Evolutionary conservation across 2,329 filamentous ascomycete genomes (phyloP).

Genomic region (Aaosphaeria pasadenensis): DNA sequence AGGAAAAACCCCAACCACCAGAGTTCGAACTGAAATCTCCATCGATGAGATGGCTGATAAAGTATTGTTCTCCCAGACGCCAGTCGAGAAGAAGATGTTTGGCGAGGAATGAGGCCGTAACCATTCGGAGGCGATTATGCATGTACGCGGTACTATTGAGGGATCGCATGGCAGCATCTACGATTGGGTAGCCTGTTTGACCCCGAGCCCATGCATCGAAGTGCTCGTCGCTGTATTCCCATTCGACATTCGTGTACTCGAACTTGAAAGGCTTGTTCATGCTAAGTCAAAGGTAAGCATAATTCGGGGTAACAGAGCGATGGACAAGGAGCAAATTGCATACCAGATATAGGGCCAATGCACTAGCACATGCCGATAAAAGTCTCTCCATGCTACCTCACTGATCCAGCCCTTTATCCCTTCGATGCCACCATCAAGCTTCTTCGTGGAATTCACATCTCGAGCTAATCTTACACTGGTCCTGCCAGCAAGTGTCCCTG

Average conservation of each 20-base stretch:
- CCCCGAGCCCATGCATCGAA: conserved; percentile 66
- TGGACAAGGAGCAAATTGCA: conserved; percentile 17
- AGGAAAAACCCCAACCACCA: conserved; percentile 65
- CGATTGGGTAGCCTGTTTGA: conserved; percentile 45
- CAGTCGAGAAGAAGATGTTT: conserved; percentile 52
- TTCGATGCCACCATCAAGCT: conserved; percentile 51
- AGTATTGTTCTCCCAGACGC: conserved; percentile 50
- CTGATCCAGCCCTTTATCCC: conserved; percentile 47
- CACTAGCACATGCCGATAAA: conserved; percentile 64
- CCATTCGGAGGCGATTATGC: conserved; percentile 54
- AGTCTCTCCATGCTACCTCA: conserved; percentile 53
- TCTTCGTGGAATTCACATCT: conserved; percentile 41
- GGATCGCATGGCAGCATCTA: conserved; percentile 53
- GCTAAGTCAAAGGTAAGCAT: conserved; percentile 23
- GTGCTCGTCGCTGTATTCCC: conserved; percentile 57
- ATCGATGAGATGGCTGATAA: conserved; percentile 48
- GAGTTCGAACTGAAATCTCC: conserved; percentile 52
- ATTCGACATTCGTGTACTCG: conserved; percentile 76
- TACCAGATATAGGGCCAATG: conserved; percentile 82
- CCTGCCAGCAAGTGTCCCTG: conserved; percentile 46
- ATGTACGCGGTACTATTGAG: conserved; percentile 50
- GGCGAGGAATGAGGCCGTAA: conserved; percentile 48
- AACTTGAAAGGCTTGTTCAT: conserved; percentile 80
- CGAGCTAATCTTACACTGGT: conserved; percentile 53
- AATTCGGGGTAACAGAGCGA: conserved; percentile 7